Evolutionary conservation across 1,284 basidiomycete species (phyloP), one percentile per base, ranked within the genome.

Genomic region (Tylopilus orsonianus): DNA sequence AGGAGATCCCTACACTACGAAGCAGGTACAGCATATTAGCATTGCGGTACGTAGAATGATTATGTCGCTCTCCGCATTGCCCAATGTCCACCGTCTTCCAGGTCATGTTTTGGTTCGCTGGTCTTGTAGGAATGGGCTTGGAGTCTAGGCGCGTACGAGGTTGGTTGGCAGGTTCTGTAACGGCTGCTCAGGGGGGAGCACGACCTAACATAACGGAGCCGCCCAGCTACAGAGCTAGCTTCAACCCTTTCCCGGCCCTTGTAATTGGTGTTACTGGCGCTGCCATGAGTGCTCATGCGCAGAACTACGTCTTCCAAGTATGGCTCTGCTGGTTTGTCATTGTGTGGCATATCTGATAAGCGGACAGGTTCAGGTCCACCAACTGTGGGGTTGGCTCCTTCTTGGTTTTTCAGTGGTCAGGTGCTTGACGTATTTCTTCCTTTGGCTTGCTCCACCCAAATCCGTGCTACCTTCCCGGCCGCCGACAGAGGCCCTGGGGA

Each of bases 71-170:
- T 23, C 30, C 44, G 32, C 14, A 18, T 7, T 30, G 6, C 9
- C 8, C 48, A 34, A 53, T 38, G 26, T 32, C 52, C 33, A 30
- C 8, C 8, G 0, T 23, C 32, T 14, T 48, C 6, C 44, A 79
- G 73, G 72, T 85, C 59, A 96, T 95, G 93, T 97, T 96, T 71
- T 97, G 92, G 85, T 96, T 94, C 60, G 93, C 90, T 9, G 95
- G 95, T 4, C 75, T 93, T 3, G 70, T 93, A 12, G 95, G 94
- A 5, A 90, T 97, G 82, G 83, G 87, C 13, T 82, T 98, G 50
- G 95, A 98, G 71, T 90, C 88, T 9, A 82, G 77, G 57, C 73
- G 71, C 23, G 68, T 94, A 27, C 79, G 90, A 19, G 73, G 75
- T 48, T 90, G 86, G 86, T 69, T 90, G 26, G 78, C 82, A 35